Evolutionary conservation across 495 filamentous ascomycete species (phyloP).

Genomic region (Tuber magnatum): DNA sequence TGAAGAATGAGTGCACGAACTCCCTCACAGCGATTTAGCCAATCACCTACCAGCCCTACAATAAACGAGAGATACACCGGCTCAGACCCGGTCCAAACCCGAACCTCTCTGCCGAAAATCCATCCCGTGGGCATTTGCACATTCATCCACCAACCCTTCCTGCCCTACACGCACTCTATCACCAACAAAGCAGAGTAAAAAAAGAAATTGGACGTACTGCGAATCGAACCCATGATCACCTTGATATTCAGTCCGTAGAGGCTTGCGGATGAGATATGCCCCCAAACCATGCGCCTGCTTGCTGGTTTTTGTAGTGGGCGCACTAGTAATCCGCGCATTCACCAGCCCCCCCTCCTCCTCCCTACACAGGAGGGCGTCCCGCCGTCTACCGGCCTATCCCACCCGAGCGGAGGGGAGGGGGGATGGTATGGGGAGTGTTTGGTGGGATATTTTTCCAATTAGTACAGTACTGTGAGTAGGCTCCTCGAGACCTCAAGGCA

Average conservation of each 20-base stretch:
- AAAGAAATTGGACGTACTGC: not conserved
- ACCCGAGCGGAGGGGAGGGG: not conserved
- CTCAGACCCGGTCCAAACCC: not conserved
- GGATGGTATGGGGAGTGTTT: not conserved
- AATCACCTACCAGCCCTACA: not conserved
- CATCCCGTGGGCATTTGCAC: not conserved
- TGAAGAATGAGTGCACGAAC: not conserved
- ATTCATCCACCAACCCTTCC: not conserved
- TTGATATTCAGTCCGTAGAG: not conserved
- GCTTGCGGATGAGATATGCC: slow-evolving; percentile 2
- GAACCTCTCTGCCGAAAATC: not conserved
- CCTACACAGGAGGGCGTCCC: not conserved
- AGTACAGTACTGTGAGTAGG: too few species aligned
- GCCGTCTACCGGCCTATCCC: not conserved
- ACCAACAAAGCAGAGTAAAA: not conserved
- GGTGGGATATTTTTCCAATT: too few species aligned
- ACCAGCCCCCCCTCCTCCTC: not conserved
- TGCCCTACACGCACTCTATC: not conserved
- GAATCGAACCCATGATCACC: slow-evolving; percentile 2
- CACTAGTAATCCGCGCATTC: not conserved
- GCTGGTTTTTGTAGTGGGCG: not conserved
- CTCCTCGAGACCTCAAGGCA: too few species aligned
- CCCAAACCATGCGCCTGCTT: not conserved
- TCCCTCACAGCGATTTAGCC: not conserved
- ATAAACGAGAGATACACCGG: not conserved